Base-by-base conservation (phyloP, 2,329 filamentous ascomycete species). In the Sphaerostilbella broomeana region DNA sequence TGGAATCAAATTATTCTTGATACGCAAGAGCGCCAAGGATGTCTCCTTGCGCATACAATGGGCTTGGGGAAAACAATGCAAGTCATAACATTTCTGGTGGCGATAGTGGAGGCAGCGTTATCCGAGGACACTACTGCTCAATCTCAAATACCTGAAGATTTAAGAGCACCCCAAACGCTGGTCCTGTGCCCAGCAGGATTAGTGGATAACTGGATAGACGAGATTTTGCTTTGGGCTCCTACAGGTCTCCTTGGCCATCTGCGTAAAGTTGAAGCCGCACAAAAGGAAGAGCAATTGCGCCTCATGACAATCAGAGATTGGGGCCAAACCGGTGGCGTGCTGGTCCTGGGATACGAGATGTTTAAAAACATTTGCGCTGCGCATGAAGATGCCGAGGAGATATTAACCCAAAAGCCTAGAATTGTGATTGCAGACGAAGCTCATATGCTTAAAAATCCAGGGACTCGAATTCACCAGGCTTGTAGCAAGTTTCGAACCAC, bases 31-130 rank as follows among this genome's bases (percentile, higher is more conserved):
- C 70, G 72, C 13, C 80, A 88, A 58, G 88, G 88, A 3, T 94
- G 86, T 54, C 70, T 94, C 10, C 69, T 95, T 15, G 84, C 88
- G 5, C 88, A 95, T 57, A 86, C 85, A 0, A 95, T 95, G 88
- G 89, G 89, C 2, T 64, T 95, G 3, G 88, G 88, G 12, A 95
- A 95, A 64, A 94, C 88, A 0, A 87, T 94, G 81, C 88, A 95
- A 63, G 77, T 87, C 5, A 86, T 95, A 43, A 84, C 86, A 1
- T 65, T 95, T n/a, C 72, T 95, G 5, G 73, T 84, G 12, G 80
- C 85, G 0, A 75, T 95, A 45, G 70, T 79, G 4, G 73, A 85
- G 49, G 77, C 86, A 3, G 70, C 77, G 4, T 56, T 57, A 15
- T 89, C 84, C 0, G 20, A 57, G 0, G 73, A 88, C 38, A 58